A percentile compares a stretch with the other conserved stretches of the same genome.
These are phyloP conservation scores for Benincasa hispida DNA, from an alignment of 306 rosid species.

Conservation along the genomic window DNA sequence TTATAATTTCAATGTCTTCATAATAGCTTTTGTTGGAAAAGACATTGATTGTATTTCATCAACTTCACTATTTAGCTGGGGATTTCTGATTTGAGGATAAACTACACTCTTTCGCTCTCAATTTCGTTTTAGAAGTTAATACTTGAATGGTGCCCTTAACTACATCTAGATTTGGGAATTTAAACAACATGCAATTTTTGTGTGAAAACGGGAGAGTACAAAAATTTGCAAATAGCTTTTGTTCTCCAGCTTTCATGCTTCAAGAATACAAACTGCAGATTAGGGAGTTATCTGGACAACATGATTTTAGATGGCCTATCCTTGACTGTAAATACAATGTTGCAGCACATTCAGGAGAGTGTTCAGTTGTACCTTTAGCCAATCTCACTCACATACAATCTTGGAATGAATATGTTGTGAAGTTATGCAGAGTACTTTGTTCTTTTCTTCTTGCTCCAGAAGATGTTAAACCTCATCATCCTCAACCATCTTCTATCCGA, in stretches of 20 bases:
- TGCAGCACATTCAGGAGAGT: slow-evolving; percentile 21
- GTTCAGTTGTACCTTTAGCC: slow-evolving; percentile 26
- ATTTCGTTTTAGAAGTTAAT: background rate
- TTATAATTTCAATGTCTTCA: background rate
- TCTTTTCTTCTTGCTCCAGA: slow-evolving; percentile 68
- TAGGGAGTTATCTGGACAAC: slow-evolving; percentile 26
- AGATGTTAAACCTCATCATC: slow-evolving; percentile 36
- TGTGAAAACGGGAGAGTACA: slow-evolving; percentile 91
- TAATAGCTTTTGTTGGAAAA: background rate
- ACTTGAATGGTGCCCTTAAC: slow-evolving; percentile 34
- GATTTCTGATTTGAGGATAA: slow-evolving; percentile 10
- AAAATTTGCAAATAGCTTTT: slow-evolving; percentile 90
- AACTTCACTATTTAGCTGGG: background rate
- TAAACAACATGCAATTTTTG: slow-evolving; percentile 73
- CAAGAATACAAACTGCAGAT: slow-evolving; percentile 51
- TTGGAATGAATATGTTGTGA: slow-evolving; percentile 65
- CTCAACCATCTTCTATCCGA: slow-evolving; percentile 46
- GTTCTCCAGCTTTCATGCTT: slow-evolving; percentile 82
- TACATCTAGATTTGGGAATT: slow-evolving; percentile 56
- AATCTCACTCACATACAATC: slow-evolving; percentile 33
- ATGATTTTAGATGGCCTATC: slow-evolving; percentile 19
- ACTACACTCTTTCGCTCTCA: slow-evolving; percentile 4
- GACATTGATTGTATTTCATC: background rate
- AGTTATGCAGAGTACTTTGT: slow-evolving; percentile 67
- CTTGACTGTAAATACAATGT: slow-evolving; percentile 24